These are phyloP conservation scores for Xerocomellus intermedius DNA, from an alignment of 768 basidiomycete species.

Conservation along the genomic window DNA sequence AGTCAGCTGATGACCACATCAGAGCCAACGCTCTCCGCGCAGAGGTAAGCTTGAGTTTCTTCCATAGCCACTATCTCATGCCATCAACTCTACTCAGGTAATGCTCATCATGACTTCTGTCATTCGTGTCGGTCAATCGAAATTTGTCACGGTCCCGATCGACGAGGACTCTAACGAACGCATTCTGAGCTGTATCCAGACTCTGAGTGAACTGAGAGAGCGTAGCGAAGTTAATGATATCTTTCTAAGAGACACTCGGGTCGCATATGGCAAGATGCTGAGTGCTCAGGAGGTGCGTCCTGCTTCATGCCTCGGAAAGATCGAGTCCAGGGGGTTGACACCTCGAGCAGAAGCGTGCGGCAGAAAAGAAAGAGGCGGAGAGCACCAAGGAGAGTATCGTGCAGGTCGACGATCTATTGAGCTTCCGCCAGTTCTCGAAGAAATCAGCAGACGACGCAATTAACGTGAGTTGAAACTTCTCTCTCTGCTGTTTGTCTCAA, in stretches of 20 bases:
- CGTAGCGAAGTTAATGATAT: conserved; percentile 60
- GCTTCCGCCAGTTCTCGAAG: conserved; percentile 94
- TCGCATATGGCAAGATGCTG: conserved; percentile 95
- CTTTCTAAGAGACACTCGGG: conserved; percentile 84
- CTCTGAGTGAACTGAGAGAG: conserved; percentile 75
- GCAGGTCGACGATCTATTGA: conserved; percentile 90
- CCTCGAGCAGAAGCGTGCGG: conserved; percentile 70
- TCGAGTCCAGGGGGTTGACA: not conserved
- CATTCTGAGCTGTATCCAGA: conserved; percentile 94
- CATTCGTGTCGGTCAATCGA: conserved; percentile 96
- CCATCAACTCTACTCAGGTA: conserved; percentile 45
- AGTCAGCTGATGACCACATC: conserved; percentile 48
- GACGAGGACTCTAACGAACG: conserved; percentile 98
- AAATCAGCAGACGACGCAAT: conserved; percentile 80
- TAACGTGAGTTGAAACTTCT: conserved; percentile 46
- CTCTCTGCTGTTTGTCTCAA: not conserved
- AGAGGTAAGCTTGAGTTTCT: conserved; percentile 50
- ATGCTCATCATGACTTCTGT: conserved; percentile 99
- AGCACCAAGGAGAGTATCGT: conserved; percentile 60
- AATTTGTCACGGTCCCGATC: conserved; percentile 90
- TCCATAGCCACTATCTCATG: not conserved
- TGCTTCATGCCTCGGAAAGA: not conserved
- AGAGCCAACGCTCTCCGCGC: conserved; percentile 76
- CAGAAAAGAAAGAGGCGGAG: conserved; percentile 88
- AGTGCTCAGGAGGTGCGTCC: conserved; percentile 78